phyloP scores from a whole-genome alignment of 768 basidiomycete genomes.

The Leccinum fibrillosum region DNA sequence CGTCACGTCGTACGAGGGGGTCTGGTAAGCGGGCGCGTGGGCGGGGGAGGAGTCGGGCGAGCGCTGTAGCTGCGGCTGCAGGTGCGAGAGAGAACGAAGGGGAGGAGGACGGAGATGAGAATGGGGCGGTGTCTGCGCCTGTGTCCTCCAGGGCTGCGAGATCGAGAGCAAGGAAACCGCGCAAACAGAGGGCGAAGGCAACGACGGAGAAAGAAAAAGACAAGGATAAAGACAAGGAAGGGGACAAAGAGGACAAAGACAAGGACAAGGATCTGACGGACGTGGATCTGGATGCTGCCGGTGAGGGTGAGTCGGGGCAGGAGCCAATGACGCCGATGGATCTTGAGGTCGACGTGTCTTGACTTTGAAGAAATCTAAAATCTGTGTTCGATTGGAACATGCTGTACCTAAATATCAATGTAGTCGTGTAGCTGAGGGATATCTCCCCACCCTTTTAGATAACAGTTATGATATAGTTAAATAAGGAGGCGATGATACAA shows the following conservation, averaged over 20 bases:
- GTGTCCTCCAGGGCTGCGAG: constrained; percentile 28
- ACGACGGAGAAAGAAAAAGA: constrained; percentile 28
- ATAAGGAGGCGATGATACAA: background rate
- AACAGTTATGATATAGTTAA: background rate
- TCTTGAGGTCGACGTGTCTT: constrained; percentile 33
- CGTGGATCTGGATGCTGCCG: constrained; percentile 28
- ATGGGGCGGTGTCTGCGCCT: constrained; percentile 9
- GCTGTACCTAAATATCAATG: background rate
- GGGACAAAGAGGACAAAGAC: constrained; percentile 15
- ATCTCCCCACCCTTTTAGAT: background rate
- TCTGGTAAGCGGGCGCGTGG: constrained; percentile 30
- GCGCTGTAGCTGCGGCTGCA: constrained; percentile 8
- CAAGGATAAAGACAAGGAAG: constrained; percentile 10
- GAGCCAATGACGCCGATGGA: constrained; percentile 38
- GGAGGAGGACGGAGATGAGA: constrained; percentile 40
- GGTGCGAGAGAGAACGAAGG: constrained; percentile 29
- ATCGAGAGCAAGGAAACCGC: constrained; percentile 30
- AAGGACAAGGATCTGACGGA: constrained; percentile 26
- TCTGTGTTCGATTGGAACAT: background rate
- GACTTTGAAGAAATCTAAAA: constrained; percentile 39
- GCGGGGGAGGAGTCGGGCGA: constrained; percentile 33
- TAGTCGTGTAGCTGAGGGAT: constrained; percentile 1
- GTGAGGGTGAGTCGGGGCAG: constrained; percentile 30
- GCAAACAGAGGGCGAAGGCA: constrained; percentile 22
- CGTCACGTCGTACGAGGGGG: constrained; percentile 20